These are phyloP conservation scores for Eucalyptus globulus DNA, from an alignment of 345 rosid genomes.

Conservation along the genomic window DNA sequence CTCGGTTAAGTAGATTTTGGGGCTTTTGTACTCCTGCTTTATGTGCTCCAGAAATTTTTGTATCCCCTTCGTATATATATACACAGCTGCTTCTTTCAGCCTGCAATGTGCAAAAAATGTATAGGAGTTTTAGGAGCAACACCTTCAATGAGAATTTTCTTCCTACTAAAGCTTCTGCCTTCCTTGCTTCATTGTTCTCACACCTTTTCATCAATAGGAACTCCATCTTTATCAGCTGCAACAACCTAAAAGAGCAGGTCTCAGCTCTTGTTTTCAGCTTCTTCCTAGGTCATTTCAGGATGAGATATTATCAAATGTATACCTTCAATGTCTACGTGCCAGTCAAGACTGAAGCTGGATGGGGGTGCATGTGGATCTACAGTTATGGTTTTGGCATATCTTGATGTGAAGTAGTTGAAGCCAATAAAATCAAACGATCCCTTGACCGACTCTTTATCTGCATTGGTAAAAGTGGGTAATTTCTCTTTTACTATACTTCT, in stretches of 20 bases:
- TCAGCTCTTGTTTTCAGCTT: background rate
- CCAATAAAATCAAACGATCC: constrained; percentile 33
- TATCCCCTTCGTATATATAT: background rate
- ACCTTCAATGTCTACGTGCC: constrained; percentile 14
- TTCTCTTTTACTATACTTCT: constrained; percentile 24
- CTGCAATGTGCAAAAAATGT: background rate
- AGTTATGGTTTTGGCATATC: constrained; percentile 1
- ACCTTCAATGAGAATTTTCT: too few species aligned
- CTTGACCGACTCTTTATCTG: constrained; percentile 30
- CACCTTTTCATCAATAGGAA: constrained; percentile 1
- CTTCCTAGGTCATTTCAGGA: background rate
- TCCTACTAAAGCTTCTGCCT: background rate
- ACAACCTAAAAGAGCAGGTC: background rate
- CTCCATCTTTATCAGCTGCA: constrained; percentile 1
- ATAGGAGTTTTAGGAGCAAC: background rate
- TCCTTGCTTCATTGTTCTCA: background rate
- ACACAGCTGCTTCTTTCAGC: background rate
- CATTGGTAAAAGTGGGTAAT: constrained; percentile 34
- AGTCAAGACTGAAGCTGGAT: constrained; percentile 6
- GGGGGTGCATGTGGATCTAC: background rate
- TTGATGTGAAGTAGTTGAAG: constrained; percentile 46
- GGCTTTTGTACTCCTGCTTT: background rate
- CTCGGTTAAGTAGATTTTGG: background rate
- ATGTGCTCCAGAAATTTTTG: background rate
- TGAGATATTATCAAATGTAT: background rate